Conservation (phyloP, 1,139 yeast genomes). For the Geotrichum histeridarum region DNA sequence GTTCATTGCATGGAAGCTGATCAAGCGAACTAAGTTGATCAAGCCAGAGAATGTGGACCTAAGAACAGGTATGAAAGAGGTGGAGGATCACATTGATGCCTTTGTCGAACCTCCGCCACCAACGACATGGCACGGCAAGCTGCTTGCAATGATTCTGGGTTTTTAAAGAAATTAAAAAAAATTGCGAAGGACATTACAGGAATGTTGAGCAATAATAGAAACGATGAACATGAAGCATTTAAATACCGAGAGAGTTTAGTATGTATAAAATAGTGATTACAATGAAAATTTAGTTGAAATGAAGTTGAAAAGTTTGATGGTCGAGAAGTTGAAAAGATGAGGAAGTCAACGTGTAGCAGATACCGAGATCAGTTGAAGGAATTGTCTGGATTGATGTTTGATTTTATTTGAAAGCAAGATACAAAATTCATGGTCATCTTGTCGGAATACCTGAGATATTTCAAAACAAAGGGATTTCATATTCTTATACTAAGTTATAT, state of each 20-base stretch:
- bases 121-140: constrained; percentile 20
- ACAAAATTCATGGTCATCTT: too few relatives aligned
- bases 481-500: too few relatives aligned
- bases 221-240: background rate
- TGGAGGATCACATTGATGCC: constrained; percentile 40
- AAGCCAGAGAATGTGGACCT: constrained; percentile 53
- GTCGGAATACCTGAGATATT: too few relatives aligned
- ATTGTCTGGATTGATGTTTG: too few relatives aligned
- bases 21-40: constrained; percentile 50
- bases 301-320: background rate
- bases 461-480: too few relatives aligned
- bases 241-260: background rate
- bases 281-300: background rate
- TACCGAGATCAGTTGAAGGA: too few relatives aligned
- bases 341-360: too few relatives aligned
- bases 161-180: background rate
- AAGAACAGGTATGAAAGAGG: constrained; percentile 49
- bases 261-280: background rate
- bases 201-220: background rate
- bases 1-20: constrained; percentile 52
- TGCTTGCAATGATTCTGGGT: constrained; percentile 3
- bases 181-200: background rate
- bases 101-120: constrained; percentile 18
- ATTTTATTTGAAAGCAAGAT: too few relatives aligned
- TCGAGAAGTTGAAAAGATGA: background rate